phyloP scores from a whole-genome alignment of 495 filamentous ascomycete species.

The Penicillium bialowiezense region DNA sequence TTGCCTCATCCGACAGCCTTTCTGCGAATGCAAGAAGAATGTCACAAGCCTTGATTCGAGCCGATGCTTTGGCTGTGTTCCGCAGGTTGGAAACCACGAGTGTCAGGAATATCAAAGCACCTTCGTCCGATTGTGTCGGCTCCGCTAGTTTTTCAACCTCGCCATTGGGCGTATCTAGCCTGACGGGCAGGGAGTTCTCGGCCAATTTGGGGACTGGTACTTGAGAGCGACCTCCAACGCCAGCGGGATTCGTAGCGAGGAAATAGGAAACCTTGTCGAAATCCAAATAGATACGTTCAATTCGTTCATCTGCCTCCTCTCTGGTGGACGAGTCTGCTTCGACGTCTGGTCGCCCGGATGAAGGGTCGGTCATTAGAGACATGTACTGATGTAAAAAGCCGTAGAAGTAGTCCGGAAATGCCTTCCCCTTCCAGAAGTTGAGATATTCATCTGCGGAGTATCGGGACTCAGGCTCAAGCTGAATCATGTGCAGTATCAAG shows the following conservation, averaged over 20 bases:
- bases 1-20: conserved; percentile 90
- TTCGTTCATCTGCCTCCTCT: conserved; percentile 85
- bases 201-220: conserved; percentile 26
- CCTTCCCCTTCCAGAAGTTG: conserved; percentile 85
- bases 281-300: conserved; percentile 86
- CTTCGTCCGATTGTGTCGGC: conserved; percentile 62
- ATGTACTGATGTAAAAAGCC: conserved; percentile 97
- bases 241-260: conserved; percentile 51
- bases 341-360: conserved; percentile 65
- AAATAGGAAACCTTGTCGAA: conserved; percentile 98
- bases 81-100: conserved; percentile 84
- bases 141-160: conserved; percentile 54
- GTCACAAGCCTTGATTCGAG: conserved; percentile 87
- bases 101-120: conserved; percentile 87
- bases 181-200: conserved; percentile 63
- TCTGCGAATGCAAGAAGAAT: conserved; percentile 91
- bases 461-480: conserved; percentile 83
- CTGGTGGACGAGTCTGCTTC: conserved; percentile 63
- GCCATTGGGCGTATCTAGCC: conserved; percentile 84
- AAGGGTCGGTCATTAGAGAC: conserved; percentile 92
- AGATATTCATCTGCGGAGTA: conserved; percentile 95
- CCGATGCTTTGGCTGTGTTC: conserved; percentile 82
- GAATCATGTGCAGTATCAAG: conserved; percentile 92
- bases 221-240: conserved; percentile 20
- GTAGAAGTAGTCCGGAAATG: conserved; percentile 95